These are phyloP conservation scores for Physocladia obscura DNA, from an alignment of 192 early-diverging fungal genomes.

Conservation along the genomic window DNA sequence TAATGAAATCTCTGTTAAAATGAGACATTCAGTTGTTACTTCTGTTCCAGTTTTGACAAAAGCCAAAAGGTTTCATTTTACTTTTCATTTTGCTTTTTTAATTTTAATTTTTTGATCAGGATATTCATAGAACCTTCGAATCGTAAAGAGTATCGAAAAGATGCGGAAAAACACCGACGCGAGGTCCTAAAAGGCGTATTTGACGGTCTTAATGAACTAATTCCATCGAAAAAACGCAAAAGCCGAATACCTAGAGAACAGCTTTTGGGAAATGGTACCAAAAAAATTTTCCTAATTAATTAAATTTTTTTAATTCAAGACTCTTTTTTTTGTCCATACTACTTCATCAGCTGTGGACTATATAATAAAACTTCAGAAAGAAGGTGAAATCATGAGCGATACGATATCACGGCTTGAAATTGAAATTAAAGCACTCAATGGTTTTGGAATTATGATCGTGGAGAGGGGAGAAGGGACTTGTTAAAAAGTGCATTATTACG, in stretches of 20 bases:
- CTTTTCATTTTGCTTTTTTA: too few species aligned
- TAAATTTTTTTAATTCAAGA: too few species aligned
- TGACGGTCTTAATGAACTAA: not conserved
- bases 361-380: not conserved
- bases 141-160: constrained; percentile 20
- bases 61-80: too few species aligned
- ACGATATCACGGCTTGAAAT: not conserved
- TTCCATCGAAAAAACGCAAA: not conserved
- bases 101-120: too few species aligned
- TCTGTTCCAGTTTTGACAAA: too few species aligned
- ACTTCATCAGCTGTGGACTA: not conserved
- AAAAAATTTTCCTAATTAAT: too few species aligned
- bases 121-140: not conserved
- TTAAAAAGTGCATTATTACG: too few species aligned
- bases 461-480: too few species aligned
- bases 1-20: too few species aligned
- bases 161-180: constrained; percentile 7
- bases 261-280: too few species aligned
- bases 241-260: not conserved
- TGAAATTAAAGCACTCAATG: not conserved
- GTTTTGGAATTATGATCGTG: not conserved
- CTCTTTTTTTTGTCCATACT: not conserved
- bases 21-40: too few species aligned
- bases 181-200: not conserved
- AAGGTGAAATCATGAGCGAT: not conserved